Evolutionary conservation across 2,329 filamentous ascomycete genomes (phyloP).

Genomic region (Alternaria tenuissima): DNA sequence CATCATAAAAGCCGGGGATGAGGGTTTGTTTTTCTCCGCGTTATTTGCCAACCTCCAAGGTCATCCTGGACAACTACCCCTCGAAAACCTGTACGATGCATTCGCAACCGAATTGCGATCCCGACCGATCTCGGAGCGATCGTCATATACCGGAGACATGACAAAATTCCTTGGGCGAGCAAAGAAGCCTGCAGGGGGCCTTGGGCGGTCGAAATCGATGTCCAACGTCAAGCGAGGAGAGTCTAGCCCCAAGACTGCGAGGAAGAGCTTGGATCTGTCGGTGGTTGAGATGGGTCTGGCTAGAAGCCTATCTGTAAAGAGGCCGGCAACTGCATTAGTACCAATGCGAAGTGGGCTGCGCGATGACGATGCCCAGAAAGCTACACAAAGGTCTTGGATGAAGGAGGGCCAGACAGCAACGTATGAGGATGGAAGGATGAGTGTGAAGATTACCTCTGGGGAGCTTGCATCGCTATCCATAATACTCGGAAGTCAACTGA

Average conservation of each 20-base stretch:
- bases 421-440: constrained; percentile 21
- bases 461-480: constrained; percentile 43
- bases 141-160: constrained; percentile 34
- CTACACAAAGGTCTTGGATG: constrained; percentile 31
- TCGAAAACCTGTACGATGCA: constrained; percentile 37
- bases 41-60: constrained; percentile 36
- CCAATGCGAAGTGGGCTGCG: constrained; percentile 21
- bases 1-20: constrained; percentile 46
- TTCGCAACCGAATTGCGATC: constrained; percentile 37
- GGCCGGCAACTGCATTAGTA: constrained; percentile 19
- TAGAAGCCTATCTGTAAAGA: constrained; percentile 29
- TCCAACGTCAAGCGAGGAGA: constrained; percentile 24
- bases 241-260: constrained; percentile 13
- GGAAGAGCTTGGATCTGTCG: constrained; percentile 31
- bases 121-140: constrained; percentile 31
- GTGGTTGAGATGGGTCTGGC: constrained; percentile 24
- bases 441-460: constrained; percentile 27
- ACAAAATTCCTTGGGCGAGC: constrained; percentile 32
- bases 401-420: constrained; percentile 34
- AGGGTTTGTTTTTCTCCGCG: constrained; percentile 37
- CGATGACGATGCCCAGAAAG: constrained; percentile 8
- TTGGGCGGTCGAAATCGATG: constrained; percentile 30
- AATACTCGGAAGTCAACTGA: constrained; percentile 36
- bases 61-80: constrained; percentile 32
- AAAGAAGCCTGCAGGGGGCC: constrained; percentile 18